These are phyloP conservation scores for Pichia sp. DNA, from an alignment of 1,139 yeast genomes.

Conservation along the genomic window DNA sequence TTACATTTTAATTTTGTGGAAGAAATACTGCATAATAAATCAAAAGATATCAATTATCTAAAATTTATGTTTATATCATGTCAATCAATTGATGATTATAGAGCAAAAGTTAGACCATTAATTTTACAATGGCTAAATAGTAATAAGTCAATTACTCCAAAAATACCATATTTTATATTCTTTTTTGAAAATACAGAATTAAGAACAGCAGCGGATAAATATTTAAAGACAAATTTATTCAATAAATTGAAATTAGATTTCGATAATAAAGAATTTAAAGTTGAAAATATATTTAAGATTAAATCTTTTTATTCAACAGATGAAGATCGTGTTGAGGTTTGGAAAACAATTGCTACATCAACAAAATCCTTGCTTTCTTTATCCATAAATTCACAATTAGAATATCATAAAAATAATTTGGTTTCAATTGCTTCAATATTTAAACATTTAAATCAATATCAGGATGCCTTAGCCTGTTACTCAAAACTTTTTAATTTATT, in stretches of 20 bases:
- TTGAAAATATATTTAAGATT: conserved; percentile 38
- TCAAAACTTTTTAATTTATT: conserved; percentile 14
- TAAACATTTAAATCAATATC: conserved; percentile 21
- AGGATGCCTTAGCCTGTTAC: conserved; percentile 24
- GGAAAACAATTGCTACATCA: conserved; percentile 41
- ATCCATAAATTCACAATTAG: conserved; percentile 49
- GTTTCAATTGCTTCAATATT: conserved; percentile 22
- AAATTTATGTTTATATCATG: conserved; percentile 66
- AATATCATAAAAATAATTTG: conserved; percentile 14
- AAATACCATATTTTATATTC: conserved; percentile 62
- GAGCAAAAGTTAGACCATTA: conserved; percentile 74
- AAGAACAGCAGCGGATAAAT: conserved; percentile 30
- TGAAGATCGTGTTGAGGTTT: conserved; percentile 40
- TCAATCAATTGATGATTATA: conserved; percentile 64
- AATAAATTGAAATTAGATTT: conserved; percentile 68
- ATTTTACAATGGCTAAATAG: conserved; percentile 72
- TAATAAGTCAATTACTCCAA: conserved; percentile 39
- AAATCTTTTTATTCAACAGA: conserved; percentile 36
- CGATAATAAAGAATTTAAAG: conserved; percentile 35
- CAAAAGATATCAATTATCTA: conserved; percentile 40
- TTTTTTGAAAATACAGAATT: conserved; percentile 39
- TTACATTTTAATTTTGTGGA: conserved; percentile 56
- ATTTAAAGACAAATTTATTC: conserved; percentile 50
- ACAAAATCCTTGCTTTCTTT: conserved; percentile 49
- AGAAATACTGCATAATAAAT: conserved; percentile 42